Evolutionary conservation across 148 eudicot species (phyloP).

Genomic region (Arctostaphylos glauca): DNA sequence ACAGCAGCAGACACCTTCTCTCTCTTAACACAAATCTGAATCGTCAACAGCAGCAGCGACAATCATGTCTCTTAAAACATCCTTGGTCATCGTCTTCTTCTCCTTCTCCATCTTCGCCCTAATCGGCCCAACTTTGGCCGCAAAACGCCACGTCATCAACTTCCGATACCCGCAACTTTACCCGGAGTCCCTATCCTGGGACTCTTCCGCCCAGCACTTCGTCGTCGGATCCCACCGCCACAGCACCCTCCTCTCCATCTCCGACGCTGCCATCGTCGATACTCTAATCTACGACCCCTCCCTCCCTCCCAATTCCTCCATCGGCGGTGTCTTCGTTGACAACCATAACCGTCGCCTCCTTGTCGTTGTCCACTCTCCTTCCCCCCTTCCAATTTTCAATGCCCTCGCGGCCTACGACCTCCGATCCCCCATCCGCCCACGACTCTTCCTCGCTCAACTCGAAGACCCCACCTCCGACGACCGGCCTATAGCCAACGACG

Average conservation of each 20-base stretch:
- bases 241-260: slow-evolving; percentile 50
- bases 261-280: slow-evolving; percentile 68
- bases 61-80: neutral
- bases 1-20: neutral
- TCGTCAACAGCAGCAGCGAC: neutral
- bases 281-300: slow-evolving; percentile 42
- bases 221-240: slow-evolving; percentile 55
- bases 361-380: slow-evolving; percentile 47
- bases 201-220: slow-evolving; percentile 64
- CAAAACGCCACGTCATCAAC: slow-evolving; percentile 48
- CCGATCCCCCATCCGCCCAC: slow-evolving; percentile 29
- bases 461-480: slow-evolving; percentile 17
- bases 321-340: slow-evolving; percentile 70
- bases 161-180: slow-evolving; percentile 58
- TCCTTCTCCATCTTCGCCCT: slow-evolving; percentile 15
- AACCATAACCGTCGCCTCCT: slow-evolving; percentile 45
- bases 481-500: slow-evolving; percentile 48
- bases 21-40: neutral
- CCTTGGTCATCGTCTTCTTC: slow-evolving; percentile 13
- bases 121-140: slow-evolving; percentile 9
- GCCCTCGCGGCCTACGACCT: slow-evolving; percentile 70
- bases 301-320: slow-evolving; percentile 43
- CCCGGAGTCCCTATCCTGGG: slow-evolving; percentile 70
- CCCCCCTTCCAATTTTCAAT: slow-evolving; percentile 29
- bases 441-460: slow-evolving; percentile 59